Base-by-base conservation (phyloP, 257 asterid genomes). In the Solanum microdontum region DNA sequence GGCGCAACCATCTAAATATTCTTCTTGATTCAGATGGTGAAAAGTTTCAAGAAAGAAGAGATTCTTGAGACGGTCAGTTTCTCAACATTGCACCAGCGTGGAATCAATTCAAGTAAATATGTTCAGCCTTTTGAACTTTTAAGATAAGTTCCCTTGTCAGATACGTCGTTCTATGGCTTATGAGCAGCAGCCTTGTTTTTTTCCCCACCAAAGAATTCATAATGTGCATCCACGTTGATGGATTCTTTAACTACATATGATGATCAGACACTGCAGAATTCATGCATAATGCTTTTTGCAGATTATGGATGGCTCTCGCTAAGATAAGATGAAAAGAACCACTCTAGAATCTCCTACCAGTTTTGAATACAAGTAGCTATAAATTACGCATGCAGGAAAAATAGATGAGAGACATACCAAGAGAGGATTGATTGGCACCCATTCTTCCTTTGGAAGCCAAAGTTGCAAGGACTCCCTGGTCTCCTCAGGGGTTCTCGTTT, bases 391-490 rank as follows among this genome's bases (percentile, higher is more conserved):
- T 30, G 13, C 17, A 64, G 36, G 12, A 24, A 73, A 76, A 76
- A 75, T 19, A 66, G 36, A 80, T 6, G 11, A 28, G 33, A 28
- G 43, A 80, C 94, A 36, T 94, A 95, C 99, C 98, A 97, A 91
- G 83, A 97, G 99, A 68, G 99, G 99, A 90, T 97, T 97, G 86
- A 97, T 95, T 82, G 99, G 95, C 45, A 87, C 96, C 99, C 99
- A 97, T 90, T 95, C 99, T 84, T 97, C 99, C 93, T 95, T 97
- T 2, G 99, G 99, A 91, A 97, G 98, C 99, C 99, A 97, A 85
- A 93, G 92, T 74, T 97, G 98, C 95, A 97, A 90, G n/a, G 99
- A 92, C 88, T 88, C 92, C 90, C 99, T 90, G 7, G 98, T 97
- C 91, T 93, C 92, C 93, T 97, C 99, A 0, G 99, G 99, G 11